Evolutionary conservation across 2,329 filamentous ascomycete genomes (phyloP).

Genomic region (Proliferodiscus dingleyae): DNA sequence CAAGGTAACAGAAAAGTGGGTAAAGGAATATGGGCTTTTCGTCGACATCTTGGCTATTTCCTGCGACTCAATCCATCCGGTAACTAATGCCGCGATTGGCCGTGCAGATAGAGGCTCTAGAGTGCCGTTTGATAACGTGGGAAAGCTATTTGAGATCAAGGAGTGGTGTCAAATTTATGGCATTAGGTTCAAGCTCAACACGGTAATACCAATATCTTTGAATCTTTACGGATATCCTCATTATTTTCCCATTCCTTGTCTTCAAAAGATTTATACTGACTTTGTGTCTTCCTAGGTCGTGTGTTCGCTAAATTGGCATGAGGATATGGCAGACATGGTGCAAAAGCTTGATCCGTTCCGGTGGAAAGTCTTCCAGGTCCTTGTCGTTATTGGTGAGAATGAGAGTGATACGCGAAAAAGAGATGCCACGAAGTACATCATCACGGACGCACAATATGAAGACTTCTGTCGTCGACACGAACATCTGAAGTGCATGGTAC

Average conservation of each 20-base stretch:
- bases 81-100: constrained; percentile 47
- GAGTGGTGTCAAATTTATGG: constrained; percentile 42
- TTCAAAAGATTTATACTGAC: neutral
- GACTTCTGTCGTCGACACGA: constrained; percentile 42
- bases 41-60: constrained; percentile 51
- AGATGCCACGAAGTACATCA: constrained; percentile 40
- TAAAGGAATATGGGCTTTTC: constrained; percentile 38
- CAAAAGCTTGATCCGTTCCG: constrained; percentile 41
- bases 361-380: constrained; percentile 52
- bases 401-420: constrained; percentile 37
- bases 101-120: constrained; percentile 38
- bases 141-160: constrained; percentile 39
- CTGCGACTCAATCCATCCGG: constrained; percentile 49
- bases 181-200: constrained; percentile 55
- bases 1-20: constrained; percentile 39
- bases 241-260: neutral
- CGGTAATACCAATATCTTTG: no score
- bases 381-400: constrained; percentile 50
- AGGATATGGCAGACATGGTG: constrained; percentile 43
- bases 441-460: constrained; percentile 43
- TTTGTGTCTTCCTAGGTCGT: constrained; percentile 31
- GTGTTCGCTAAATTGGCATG: constrained; percentile 42
- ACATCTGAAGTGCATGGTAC: constrained; percentile 39
- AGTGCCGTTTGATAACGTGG: constrained; percentile 35
- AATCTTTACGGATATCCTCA: neutral